These are phyloP conservation scores for Aspergillus quadrilineatus DNA, from an alignment of 2,329 filamentous ascomycete genomes.

Conservation along the genomic window DNA sequence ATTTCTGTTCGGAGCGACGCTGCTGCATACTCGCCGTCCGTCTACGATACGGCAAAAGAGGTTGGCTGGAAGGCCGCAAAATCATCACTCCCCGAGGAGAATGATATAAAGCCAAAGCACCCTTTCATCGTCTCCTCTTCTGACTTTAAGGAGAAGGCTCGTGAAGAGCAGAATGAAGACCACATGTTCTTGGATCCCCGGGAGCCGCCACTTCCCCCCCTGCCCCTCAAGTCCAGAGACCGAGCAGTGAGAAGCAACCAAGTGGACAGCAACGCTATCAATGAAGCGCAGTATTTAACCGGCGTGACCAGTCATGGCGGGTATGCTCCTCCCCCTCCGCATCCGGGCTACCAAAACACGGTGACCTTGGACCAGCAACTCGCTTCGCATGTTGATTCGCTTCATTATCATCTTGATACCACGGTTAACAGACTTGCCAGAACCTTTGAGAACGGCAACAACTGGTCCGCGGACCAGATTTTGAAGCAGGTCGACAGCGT, in stretches of 20 bases:
- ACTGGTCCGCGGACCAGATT: constrained; percentile 25
- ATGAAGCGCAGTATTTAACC: constrained; percentile 8
- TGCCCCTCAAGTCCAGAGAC: constrained; percentile 1
- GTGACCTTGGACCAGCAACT: constrained; percentile 25
- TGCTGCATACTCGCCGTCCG: constrained; percentile 10
- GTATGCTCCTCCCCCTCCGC: constrained; percentile 26
- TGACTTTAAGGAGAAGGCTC: neutral
- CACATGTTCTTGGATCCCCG: constrained; percentile 2
- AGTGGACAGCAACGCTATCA: neutral
- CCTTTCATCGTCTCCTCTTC: constrained; percentile 18
- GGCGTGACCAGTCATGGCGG: constrained; percentile 23
- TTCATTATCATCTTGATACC: constrained; percentile 24
- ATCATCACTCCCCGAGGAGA: neutral
- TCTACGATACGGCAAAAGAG: constrained; percentile 3
- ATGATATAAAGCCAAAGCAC: constrained; percentile 1
- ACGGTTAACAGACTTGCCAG: constrained; percentile 15
- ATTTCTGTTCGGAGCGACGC: neutral
- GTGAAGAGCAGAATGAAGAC: neutral
- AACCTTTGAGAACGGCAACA: constrained; percentile 21
- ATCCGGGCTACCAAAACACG: constrained; percentile 24
- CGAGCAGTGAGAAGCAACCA: constrained; percentile 1
- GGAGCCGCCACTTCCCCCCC: neutral
- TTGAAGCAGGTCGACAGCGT: constrained; percentile 20
- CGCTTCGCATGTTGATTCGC: constrained; percentile 16
- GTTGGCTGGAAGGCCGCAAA: neutral